phyloP scores from a whole-genome alignment of 2,329 filamentous ascomycete species.

The Clonostachys sp. region DNA sequence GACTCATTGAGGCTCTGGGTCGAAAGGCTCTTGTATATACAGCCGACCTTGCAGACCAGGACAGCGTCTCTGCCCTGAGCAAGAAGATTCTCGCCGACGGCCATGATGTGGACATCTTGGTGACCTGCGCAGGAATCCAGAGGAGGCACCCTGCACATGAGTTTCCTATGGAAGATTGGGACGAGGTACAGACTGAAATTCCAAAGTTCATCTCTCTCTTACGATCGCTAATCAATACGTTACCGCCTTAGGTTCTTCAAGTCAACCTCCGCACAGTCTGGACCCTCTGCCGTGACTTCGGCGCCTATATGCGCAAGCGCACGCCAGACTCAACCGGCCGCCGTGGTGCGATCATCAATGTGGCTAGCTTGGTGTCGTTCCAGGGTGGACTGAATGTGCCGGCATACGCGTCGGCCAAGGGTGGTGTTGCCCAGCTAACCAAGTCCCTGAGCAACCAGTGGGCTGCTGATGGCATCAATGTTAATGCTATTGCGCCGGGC shows the following conservation, averaged over 20 bases:
- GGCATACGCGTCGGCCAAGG: slow-evolving; percentile 75
- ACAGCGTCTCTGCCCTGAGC: slow-evolving; percentile 7
- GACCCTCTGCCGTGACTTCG: slow-evolving; percentile 65
- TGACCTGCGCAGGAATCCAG: slow-evolving; percentile 67
- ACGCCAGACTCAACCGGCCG: slow-evolving; percentile 33
- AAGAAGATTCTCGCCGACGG: slow-evolving; percentile 9
- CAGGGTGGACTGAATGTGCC: slow-evolving; percentile 79
- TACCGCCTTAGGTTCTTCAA: slow-evolving; percentile 57
- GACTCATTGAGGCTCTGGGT: slow-evolving; percentile 7
- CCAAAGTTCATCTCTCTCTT: not conserved
- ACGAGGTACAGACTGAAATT: slow-evolving; percentile 34
- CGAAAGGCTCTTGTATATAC: slow-evolving; percentile 9
- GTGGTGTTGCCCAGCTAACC: slow-evolving; percentile 72
- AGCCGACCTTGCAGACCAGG: slow-evolving; percentile 11
- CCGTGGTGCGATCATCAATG: slow-evolving; percentile 70
- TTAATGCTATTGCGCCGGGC: slow-evolving; percentile 79
- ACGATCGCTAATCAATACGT: not conserved
- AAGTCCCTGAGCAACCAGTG: slow-evolving; percentile 78
- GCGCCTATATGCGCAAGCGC: slow-evolving; percentile 65
- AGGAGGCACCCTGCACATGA: slow-evolving; percentile 56
- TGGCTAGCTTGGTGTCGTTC: slow-evolving; percentile 71
- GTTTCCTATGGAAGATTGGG: slow-evolving; percentile 61
- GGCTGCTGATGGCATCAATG: slow-evolving; percentile 65
- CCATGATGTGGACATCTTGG: slow-evolving; percentile 47
- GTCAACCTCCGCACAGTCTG: slow-evolving; percentile 77